phyloP scores from a whole-genome alignment of 1,284 basidiomycete species.

The Trichosporon coremiiforme region DNA sequence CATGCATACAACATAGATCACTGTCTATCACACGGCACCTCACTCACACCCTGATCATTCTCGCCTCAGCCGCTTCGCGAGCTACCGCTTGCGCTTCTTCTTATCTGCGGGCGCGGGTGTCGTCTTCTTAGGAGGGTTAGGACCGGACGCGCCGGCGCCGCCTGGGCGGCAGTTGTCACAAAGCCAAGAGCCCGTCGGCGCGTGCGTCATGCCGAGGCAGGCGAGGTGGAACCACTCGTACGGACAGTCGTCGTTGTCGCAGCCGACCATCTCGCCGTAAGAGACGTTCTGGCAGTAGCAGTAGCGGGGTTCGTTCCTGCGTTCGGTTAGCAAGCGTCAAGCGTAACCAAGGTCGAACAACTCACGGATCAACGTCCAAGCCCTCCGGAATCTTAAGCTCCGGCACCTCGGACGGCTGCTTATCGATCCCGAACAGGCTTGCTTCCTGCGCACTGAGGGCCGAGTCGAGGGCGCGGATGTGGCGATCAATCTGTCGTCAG shows the following conservation, averaged over 20 bases:
- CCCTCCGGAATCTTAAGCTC: constrained; percentile 25
- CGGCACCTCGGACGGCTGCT: constrained; percentile 30
- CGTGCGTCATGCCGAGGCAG: constrained; percentile 45
- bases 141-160: no score
- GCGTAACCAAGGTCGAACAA: no score
- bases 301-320: constrained; percentile 59
- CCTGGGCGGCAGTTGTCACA: constrained; percentile 46
- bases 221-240: constrained; percentile 58
- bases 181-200: constrained; percentile 51
- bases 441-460: constrained; percentile 54
- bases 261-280: constrained; percentile 50
- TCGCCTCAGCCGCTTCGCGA: no score
- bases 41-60: no score
- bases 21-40: no score
- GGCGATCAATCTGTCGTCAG: constrained; percentile 56
- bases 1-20: constrained; percentile 18
- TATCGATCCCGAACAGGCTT: constrained; percentile 47
- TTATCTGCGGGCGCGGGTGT: not conserved
- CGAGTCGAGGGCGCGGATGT: constrained; percentile 60
- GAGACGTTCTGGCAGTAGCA: constrained; percentile 60
- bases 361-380: constrained; percentile 11
- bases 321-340: no score
- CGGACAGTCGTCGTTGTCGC: constrained; percentile 60
- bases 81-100: constrained; percentile 22
- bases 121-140: constrained; percentile 2